A percentile compares a stretch with the other conserved stretches of the same genome.
These are phyloP conservation scores for Sarcocystis neurona DNA, from an alignment of 169 alveolate genomes.

Conservation along the genomic window DNA sequence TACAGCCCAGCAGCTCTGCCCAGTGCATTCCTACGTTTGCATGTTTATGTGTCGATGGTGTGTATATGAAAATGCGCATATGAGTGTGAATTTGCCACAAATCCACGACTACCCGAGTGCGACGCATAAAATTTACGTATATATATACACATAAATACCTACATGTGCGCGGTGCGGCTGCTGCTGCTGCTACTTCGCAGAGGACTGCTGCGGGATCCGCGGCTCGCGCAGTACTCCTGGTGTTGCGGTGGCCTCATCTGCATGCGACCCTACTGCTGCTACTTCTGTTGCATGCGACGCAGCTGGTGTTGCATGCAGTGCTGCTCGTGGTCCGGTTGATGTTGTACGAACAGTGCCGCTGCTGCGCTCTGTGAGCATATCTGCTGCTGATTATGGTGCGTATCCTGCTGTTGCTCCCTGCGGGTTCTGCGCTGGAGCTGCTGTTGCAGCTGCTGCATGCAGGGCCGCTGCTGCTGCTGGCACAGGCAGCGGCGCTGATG, in stretches of 20 bases:
- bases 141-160: too few species aligned
- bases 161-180: too few species aligned
- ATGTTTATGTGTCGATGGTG: too few species aligned
- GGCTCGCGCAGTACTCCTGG: too few species aligned
- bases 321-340: not conserved
- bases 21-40: too few species aligned
- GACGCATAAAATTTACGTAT: too few species aligned
- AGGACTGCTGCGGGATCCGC: not conserved
- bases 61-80: too few species aligned
- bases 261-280: slow-evolving; percentile 4
- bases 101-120: too few species aligned
- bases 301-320: not conserved
- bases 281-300: not conserved
- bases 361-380: not conserved
- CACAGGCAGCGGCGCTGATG: slow-evolving; percentile 24
- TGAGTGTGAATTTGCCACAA: too few species aligned
- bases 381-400: slow-evolving; percentile 26
- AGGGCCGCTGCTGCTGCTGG: slow-evolving; percentile 38
- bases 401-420: slow-evolving; percentile 32
- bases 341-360: not conserved
- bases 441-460: slow-evolving; percentile 38
- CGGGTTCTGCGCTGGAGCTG: too few species aligned
- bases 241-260: too few species aligned
- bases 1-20: too few species aligned
- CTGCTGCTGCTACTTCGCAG: not conserved